Conservation (phyloP, 768 basidiomycete species). For the Russula vinacea region DNA sequence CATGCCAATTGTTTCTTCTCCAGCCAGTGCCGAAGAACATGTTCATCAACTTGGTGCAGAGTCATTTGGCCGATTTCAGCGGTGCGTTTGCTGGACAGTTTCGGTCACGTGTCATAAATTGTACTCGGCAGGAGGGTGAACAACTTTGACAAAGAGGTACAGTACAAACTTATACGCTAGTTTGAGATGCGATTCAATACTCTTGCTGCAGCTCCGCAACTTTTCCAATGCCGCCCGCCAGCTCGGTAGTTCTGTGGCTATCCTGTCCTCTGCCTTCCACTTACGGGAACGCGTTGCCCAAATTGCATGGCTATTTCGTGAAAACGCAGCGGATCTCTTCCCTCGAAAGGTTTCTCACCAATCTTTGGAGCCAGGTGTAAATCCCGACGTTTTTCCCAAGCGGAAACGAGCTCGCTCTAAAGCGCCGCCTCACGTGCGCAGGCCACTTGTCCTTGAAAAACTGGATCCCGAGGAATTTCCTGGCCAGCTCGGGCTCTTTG, state of each 20-base stretch:
- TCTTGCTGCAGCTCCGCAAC: slow-evolving; percentile 57
- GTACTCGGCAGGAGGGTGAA: slow-evolving; percentile 47
- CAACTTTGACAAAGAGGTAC: slow-evolving; percentile 56
- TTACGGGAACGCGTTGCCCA: slow-evolving; percentile 67
- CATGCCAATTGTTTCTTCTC: not conserved
- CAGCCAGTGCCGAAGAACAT: slow-evolving; percentile 67
- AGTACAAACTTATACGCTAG: slow-evolving; percentile 36
- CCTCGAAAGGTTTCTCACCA: slow-evolving; percentile 56
- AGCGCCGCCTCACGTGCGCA: slow-evolving; percentile 46
- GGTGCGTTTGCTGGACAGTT: slow-evolving; percentile 38
- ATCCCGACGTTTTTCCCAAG: slow-evolving; percentile 39
- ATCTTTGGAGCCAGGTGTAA: slow-evolving; percentile 41
- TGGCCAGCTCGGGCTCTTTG: slow-evolving; percentile 57
- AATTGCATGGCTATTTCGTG: slow-evolving; percentile 65
- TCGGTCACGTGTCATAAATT: slow-evolving; percentile 18
- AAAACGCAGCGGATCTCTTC: slow-evolving; percentile 76
- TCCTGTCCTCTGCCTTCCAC: slow-evolving; percentile 69
- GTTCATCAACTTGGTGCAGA: slow-evolving; percentile 66
- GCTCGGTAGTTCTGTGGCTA: slow-evolving; percentile 72
- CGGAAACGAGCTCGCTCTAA: slow-evolving; percentile 38
- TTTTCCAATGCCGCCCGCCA: slow-evolving; percentile 76
- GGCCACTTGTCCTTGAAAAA: slow-evolving; percentile 53
- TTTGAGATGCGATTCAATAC: not conserved
- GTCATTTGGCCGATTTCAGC: slow-evolving; percentile 59
- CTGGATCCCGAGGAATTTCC: slow-evolving; percentile 67